Evolutionary conservation across 1,284 basidiomycete species (phyloP).

Genomic region (Chondrostereum purpureum): DNA sequence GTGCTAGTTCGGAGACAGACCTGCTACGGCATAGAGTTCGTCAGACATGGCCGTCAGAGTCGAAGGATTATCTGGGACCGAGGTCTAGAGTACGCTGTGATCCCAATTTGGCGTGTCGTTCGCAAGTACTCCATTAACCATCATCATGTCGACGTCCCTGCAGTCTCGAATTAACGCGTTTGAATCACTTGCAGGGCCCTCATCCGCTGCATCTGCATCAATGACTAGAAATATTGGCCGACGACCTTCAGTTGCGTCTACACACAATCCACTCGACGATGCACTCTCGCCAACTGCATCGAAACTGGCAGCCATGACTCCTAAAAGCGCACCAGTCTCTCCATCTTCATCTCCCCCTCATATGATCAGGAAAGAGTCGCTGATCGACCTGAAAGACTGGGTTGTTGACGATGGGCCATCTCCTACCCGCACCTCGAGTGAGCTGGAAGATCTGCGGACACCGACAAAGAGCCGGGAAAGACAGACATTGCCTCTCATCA

Average conservation of each 20-base stretch:
- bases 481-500: conserved; percentile 41
- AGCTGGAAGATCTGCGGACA: conserved; percentile 20
- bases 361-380: conserved; percentile 50
- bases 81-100: conserved; percentile 9
- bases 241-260: conserved; percentile 5
- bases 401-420: conserved; percentile 56
- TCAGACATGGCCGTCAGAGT: conserved; percentile 31
- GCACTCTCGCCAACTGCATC: conserved; percentile 40
- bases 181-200: conserved; percentile 2
- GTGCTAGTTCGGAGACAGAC: conserved; percentile 22
- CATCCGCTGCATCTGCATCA: not conserved
- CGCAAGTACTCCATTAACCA: conserved; percentile 7
- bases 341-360: conserved; percentile 45
- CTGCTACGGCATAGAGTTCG: conserved; percentile 63
- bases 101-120: conserved; percentile 5
- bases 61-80: too few relatives aligned
- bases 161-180: conserved; percentile 58
- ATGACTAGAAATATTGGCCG: not conserved
- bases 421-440: conserved; percentile 18
- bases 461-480: conserved; percentile 18
- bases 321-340: conserved; percentile 34
- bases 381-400: conserved; percentile 72
- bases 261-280: conserved; percentile 35
- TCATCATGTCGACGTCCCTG: conserved; percentile 47
- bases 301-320: conserved; percentile 25